phyloP scores from a whole-genome alignment of 768 basidiomycete genomes.

The Stropharia rugosoannulata region DNA sequence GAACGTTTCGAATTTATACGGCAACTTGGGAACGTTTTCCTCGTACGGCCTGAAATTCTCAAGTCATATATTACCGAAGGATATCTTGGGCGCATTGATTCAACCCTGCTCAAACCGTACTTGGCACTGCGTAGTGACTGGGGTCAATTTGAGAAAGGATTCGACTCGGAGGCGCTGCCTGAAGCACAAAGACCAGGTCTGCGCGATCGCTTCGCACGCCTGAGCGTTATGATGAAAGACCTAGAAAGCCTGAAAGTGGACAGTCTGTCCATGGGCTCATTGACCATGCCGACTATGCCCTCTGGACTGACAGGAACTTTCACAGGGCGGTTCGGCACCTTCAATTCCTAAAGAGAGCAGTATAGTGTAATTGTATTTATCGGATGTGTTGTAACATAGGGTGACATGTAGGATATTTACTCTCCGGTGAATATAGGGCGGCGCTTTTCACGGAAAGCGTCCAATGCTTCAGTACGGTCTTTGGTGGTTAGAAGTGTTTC shows the following conservation, averaged over 20 bases:
- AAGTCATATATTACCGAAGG: constrained; percentile 95
- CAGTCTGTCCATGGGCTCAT: constrained; percentile 46
- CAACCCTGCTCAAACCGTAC: constrained; percentile 85
- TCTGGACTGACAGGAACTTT: constrained; percentile 50
- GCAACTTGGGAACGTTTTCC: constrained; percentile 95
- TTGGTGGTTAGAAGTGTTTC: constrained; percentile 71
- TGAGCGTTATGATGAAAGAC: constrained; percentile 89
- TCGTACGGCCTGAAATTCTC: constrained; percentile 92
- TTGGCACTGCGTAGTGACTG: constrained; percentile 90
- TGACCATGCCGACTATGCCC: constrained; percentile 51
- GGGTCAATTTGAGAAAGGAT: constrained; percentile 79
- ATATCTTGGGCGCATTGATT: constrained; percentile 90
- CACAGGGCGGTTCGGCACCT: constrained; percentile 17
- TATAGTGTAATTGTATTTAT: constrained; percentile 15
- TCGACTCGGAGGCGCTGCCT: constrained; percentile 50
- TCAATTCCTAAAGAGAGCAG: neutral
- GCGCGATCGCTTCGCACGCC: constrained; percentile 64
- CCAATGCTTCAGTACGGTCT: constrained; percentile 81
- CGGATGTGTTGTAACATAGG: constrained; percentile 17
- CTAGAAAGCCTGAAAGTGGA: constrained; percentile 70
- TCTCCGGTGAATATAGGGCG: constrained; percentile 79
- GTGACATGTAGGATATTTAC: constrained; percentile 37
- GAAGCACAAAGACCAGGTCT: constrained; percentile 47
- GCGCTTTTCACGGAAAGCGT: constrained; percentile 86
- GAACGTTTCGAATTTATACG: constrained; percentile 98